Base-by-base conservation (phyloP, 2,329 filamentous ascomycete species). In the Capronia epimyces region DNA sequence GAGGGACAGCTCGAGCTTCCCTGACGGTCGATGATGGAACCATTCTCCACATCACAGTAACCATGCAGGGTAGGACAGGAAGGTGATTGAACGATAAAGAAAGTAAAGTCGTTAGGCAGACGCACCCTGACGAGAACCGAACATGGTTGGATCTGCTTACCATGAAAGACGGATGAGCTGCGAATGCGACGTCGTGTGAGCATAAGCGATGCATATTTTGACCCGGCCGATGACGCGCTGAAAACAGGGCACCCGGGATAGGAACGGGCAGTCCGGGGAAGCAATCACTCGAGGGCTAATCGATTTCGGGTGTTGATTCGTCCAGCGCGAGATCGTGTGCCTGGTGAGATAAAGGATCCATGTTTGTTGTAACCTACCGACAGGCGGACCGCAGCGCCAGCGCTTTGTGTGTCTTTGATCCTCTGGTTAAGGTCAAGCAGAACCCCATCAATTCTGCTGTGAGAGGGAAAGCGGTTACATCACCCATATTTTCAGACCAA, bases 61-160 rank as follows among this genome's bases (percentile, higher is more conserved):
- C 16, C 12, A 29, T 40, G 13, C 24, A 13, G 3, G 41, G 40
- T 39, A 15, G 16, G 16, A 44, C 40, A 39, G 22, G 7, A 44
- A 29, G 41, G 22, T 44, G 47, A 50, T 50, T 50, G 47, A 44
- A 25, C 47, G 47, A 50, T 50, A 50, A 34, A 50, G 47, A 44
- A 36, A 32, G 39, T 44, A 7, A 12, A 32, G 29, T 32, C 29
- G 29, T 9, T n/a, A n/a, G 25, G 29, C 12, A 44, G 47, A 25
- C 41, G 41, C 43, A 41, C 15, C n/a, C n/a, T n/a, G n/a, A 21
- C 41, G 27, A 50, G 29, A 50, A 31, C 32, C 41, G 47, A 40
- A 16, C 25, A 36, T 18, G 42, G 16, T 9, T 43, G 22, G 46
- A 21, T 10, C 25, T 27, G 25, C 25, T 27, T 27, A n/a, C 29